Evolutionary conservation across 192 early-diverging fungal genomes (phyloP).

Genomic region (Spizellomyces punctatus): DNA sequence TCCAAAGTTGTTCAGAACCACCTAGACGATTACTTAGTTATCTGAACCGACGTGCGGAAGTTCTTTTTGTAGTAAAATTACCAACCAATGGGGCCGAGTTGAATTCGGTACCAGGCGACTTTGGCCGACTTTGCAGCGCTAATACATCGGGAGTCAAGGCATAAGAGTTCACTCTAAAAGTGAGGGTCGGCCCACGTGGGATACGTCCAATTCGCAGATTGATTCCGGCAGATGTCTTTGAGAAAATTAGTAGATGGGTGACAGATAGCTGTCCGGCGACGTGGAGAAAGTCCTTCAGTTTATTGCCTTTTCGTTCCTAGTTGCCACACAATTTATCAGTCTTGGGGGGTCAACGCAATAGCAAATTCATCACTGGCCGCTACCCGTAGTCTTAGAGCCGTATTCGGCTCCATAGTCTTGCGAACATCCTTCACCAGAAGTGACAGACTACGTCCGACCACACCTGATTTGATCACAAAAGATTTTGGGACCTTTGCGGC

Average conservation of each 20-base stretch:
- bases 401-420: conserved; percentile 92
- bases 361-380: background rate
- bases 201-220: conserved; percentile 86
- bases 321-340: background rate
- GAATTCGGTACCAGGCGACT: conserved; percentile 77
- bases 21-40: conserved; percentile 13
- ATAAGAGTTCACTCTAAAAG: conserved; percentile 82
- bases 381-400: conserved; percentile 77
- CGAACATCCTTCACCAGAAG: conserved; percentile 84
- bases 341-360: background rate
- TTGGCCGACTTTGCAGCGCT: conserved; percentile 74
- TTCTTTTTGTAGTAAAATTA: conserved; percentile 23
- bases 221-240: conserved; percentile 66
- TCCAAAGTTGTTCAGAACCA: conserved; percentile 82
- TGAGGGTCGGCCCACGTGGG: conserved; percentile 91
- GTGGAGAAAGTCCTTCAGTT: conserved; percentile 88
- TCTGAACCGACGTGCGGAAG: no score
- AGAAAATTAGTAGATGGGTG: conserved; percentile 88
- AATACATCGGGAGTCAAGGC: conserved; percentile 82
- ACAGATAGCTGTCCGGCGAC: conserved; percentile 85
- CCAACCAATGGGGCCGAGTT: conserved; percentile 74
- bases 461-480: conserved; percentile 92
- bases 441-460: conserved; percentile 74
- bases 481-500: conserved; percentile 66
- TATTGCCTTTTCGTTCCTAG: conserved; percentile 87